Evolutionary conservation across 345 rosid genomes (phyloP), one percentile per base, ranked within the genome.

Genomic region (Salix arbutifolia): DNA sequence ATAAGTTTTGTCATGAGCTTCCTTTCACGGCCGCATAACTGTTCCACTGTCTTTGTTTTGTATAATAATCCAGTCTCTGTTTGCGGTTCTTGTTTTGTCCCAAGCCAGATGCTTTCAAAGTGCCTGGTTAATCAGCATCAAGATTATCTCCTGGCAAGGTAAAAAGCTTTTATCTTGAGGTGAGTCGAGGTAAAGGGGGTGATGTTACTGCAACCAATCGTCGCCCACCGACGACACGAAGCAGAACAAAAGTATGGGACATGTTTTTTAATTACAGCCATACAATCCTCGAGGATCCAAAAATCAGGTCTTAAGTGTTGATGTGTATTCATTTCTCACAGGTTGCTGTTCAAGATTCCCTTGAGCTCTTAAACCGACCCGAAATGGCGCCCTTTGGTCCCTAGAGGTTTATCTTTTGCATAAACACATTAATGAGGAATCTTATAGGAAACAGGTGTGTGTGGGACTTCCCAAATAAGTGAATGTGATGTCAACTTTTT

Each of bases 11-110:
- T 44, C 62, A 44, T 42, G 46, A 2, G 30, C 30, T 46, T 73
- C 14, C 38, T 44, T 64, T 74, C 70, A 10, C 35, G 37, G 67
- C 77, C 50, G 71, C 70, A 10, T 50, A 56, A 74, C 77, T 65
- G 71, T 74, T 74, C 71, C 76, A 73, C 61, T 25, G 53, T 40
- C 74, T 53, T 31, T 1, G 6, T 8, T 58, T 14, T 37, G 19
- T 35, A 38, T 16, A 8, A n/a, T 42, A 42, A 42, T 42, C 2
- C 4, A 42, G 44, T 10, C 44, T 10, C 44, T 40, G 44, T 40
- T 40, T 40, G 44, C 44, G 2, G 18, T 50, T 50, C n/a, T 50
- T 50, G 2, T 18, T 52, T 46, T 46, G 4, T 3, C 16, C 9
- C 5, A 31, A 31, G 33, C 33, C 33, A 3, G 33, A 31, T 31